Percentiles rank a stretch among this genome's conserved stretches.
Conservation (phyloP, 2,329 filamentous ascomycete genomes). For the Chaetomiaceae sp. region DNA sequence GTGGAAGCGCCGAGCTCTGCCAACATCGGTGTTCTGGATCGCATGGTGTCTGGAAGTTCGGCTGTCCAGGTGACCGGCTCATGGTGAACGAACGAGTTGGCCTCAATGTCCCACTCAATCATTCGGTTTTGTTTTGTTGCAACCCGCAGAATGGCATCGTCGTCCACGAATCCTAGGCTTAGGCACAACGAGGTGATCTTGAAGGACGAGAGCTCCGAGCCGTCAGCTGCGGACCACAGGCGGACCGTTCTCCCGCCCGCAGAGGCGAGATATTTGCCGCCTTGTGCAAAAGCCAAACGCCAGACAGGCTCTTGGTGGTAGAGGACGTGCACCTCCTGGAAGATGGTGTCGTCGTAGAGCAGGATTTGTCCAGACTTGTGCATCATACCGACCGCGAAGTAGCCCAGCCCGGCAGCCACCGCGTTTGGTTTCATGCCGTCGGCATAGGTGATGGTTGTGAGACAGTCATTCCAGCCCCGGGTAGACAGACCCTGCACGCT, state of each 20-base stretch:
- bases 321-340: constrained; percentile 19
- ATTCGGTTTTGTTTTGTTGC: constrained; percentile 20
- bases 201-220: constrained; percentile 12
- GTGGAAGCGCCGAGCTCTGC: constrained; percentile 17
- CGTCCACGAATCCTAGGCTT: constrained; percentile 18
- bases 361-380: constrained; percentile 9
- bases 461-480: constrained; percentile 25
- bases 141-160: constrained; percentile 19
- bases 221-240: constrained; percentile 10
- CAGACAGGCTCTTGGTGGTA: constrained; percentile 23
- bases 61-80: constrained; percentile 14
- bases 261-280: constrained; percentile 8
- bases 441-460: constrained; percentile 23
- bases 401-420: constrained; percentile 3
- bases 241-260: constrained; percentile 3
- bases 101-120: constrained; percentile 20
- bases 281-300: constrained; percentile 21
- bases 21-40: constrained; percentile 18
- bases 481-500: constrained; percentile 16
- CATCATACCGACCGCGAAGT: constrained; percentile 21
- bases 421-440: constrained; percentile 8
- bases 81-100: background rate
- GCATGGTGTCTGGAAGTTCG: constrained; percentile 19
- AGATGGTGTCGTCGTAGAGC: constrained; percentile 24
- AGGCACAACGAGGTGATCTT: constrained; percentile 13